These are phyloP conservation scores for Starmerella sirachaensis DNA, from an alignment of 805 yeast species.

Conservation along the genomic window DNA sequence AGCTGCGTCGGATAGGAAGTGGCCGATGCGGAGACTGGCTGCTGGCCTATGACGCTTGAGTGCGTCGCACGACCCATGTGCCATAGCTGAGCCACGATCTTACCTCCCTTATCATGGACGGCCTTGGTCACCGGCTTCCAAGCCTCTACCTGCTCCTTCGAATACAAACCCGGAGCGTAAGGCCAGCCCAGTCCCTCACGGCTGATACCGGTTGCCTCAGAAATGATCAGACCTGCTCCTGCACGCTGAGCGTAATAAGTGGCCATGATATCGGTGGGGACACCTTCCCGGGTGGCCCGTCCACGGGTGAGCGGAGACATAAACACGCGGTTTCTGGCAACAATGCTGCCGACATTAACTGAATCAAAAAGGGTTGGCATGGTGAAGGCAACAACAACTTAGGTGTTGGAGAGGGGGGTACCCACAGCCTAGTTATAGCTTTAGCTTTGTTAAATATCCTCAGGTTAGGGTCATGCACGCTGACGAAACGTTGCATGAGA, in stretches of 20 bases:
- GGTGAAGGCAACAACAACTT: constrained; percentile 17
- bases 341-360: neutral
- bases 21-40: constrained; percentile 6
- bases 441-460: too few relatives aligned
- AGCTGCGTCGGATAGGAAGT: constrained; percentile 2
- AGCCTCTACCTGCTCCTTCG: constrained; percentile 23
- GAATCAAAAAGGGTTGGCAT: neutral
- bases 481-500: too few relatives aligned
- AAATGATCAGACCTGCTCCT: constrained; percentile 34
- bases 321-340: constrained; percentile 3
- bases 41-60: constrained; percentile 8
- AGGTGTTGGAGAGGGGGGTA: too few relatives aligned
- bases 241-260: constrained; percentile 49
- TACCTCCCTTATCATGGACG: constrained; percentile 23
- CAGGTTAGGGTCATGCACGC: too few relatives aligned
- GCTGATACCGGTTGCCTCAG: constrained; percentile 46
- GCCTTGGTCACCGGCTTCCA: constrained; percentile 29
- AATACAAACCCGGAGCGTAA: constrained; percentile 24
- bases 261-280: constrained; percentile 34
- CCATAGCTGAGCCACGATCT: constrained; percentile 13
- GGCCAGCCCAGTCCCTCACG: constrained; percentile 33
- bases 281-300: neutral
- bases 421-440: too few relatives aligned
- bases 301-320: constrained; percentile 3
- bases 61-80: constrained; percentile 14